Base-by-base conservation (phyloP, 257 asterid species). In the Nyctanthes arbortristis region DNA sequence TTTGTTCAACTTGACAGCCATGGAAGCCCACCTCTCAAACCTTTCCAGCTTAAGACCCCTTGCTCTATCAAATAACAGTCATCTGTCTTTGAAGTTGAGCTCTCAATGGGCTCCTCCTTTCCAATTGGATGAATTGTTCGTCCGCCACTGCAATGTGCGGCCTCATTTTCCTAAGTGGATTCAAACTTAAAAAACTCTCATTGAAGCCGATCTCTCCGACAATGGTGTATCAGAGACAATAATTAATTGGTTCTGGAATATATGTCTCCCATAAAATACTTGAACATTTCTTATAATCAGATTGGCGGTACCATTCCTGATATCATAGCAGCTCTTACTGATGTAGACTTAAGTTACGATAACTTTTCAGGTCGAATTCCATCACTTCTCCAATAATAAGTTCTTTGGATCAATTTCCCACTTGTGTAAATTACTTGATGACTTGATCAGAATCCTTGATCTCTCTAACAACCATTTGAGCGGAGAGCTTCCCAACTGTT, bases 161-260 rank as follows among this genome's bases (percentile, higher is more conserved):
- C 70, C 75, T 24, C 60, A 14, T 63, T 82, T 82, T 39, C 87
- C 82, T 0, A 16, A 45, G n/a, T 79, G 84, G 87, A 34, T 78
- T 34, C 67, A 14, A 58, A 75, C 61, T 37, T 80, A 73, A 30
- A 67, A 18, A 1, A 34, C 37, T 20, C 20, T 72, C 1, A 13
- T 37, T 1, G 0, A 7, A 1, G 67, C 79, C 12, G 82, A 79
- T 39, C 65, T 82, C 33, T 76, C 87, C 12, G 4, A 14, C 13
- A 29, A 25, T 5, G 65, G 63, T 16, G 43, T 79, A 30, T 64
- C 75, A 59, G 87, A 68, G 55, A n/a, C 20, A 45, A 12, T 73
- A 12, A 84, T 80, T 52, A 8, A 43, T 30, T 76, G 80, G 84
- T 68, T 78, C 7, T 66, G 75, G 65, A 45, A 1, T 82, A 39